phyloP scores from a whole-genome alignment of 139 green algal genomes.

The Closterium sp. region DNA sequence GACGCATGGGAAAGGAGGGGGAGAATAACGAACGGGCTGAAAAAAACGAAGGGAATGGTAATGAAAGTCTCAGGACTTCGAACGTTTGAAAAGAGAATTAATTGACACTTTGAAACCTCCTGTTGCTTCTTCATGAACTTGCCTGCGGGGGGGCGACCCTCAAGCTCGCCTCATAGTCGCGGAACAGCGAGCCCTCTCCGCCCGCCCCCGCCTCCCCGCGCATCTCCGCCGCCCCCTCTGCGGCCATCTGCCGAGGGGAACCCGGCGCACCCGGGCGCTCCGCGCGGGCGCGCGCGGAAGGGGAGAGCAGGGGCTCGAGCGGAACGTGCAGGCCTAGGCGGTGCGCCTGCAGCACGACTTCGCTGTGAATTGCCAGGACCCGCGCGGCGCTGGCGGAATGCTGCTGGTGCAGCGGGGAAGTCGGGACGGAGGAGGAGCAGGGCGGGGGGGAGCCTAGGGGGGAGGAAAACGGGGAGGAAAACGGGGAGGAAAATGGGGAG shows the following conservation, averaged over 20 bases:
- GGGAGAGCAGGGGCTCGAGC: neutral
- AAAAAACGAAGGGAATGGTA: no score
- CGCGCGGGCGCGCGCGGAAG: no score
- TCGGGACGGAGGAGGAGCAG: neutral
- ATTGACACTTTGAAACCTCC: no score
- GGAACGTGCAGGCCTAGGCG: neutral
- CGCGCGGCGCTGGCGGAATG: neutral
- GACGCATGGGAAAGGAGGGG: no score
- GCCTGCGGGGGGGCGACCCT: neutral
- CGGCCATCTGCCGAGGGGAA: neutral
- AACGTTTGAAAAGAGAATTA: no score
- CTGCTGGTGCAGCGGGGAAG: neutral
- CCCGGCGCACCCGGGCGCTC: no score
- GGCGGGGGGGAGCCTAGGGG: neutral
- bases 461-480: neutral
- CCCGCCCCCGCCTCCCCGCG: neutral
- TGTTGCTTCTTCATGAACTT: no score
- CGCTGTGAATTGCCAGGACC: neutral
- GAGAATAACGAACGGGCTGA: no score
- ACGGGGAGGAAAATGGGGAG: neutral
- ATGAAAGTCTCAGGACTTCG: no score
- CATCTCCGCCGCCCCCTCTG: neutral
- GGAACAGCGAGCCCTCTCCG: neutral
- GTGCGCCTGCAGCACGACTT: neutral
- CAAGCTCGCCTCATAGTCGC: neutral